Evolutionary conservation across 208 protist genomes (phyloP), one percentile per base, ranked within the genome.

Genomic region (Leptomonas seymouri): DNA sequence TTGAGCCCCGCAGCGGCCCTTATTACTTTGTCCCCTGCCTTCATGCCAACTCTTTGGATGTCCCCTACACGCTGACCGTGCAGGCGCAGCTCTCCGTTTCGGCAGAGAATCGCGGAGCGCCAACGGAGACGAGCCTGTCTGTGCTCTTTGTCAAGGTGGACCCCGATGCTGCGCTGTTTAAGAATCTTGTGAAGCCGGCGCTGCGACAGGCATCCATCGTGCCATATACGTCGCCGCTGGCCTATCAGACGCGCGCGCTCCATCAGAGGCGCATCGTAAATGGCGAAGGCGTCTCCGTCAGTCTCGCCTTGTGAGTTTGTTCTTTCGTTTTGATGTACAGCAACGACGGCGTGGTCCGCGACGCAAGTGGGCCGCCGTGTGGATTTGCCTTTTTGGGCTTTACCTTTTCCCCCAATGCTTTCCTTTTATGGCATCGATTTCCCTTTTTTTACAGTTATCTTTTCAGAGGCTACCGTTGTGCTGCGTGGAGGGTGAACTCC

Each of bases 21-120:
- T 91, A 86, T 57, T 45, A 78, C 53, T 61, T 86, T 0, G 36
- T 84, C 14, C 82, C 86, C 0, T 67, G 76, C 18, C 27, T 82
- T 5, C 41, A 60, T 25, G n/a, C 41, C 48, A 66, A 36, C n/a
- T 62, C 59, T 5, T 5, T 20, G 2, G 45, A 58, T 30, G 55
- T 71, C 11, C 20, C 66, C 6, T 71, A 64, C 46, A 64, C 66
- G 6, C 0, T 71, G 14, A 71, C 66, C 16, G 31, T 50, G 44
- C 66, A 63, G 5, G 16, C 66, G 21, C 23, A 23, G 30, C 16
- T 20, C 2, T 9, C 3, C 0, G 31, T 41, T 9, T 0, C 42
- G 27, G 28, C 44, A 31, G 18, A 15, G 14, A 59, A 45, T 3
- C 2, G 54, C 2, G 34, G 28, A 2, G 21, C 41, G 3, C 30